Conservation (phyloP, 371 early-diverging fungal species). For the Cokeromyces recurvatus region DNA sequence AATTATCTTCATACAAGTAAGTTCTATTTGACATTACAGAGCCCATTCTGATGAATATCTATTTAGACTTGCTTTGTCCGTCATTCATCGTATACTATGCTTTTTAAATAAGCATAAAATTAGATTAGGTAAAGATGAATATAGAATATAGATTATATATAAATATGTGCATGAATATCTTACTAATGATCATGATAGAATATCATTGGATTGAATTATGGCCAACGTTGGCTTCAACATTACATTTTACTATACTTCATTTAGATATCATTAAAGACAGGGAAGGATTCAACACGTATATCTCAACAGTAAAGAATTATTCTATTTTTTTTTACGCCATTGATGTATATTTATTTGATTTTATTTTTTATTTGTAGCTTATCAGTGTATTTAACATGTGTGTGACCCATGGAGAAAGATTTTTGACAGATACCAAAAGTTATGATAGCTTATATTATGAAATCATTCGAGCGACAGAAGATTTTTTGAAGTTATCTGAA, state of each 20-base stretch:
- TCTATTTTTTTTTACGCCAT: too few relatives aligned
- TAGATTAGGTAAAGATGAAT: conserved; percentile 43
- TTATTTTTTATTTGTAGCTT: too few relatives aligned
- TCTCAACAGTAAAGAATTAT: too few relatives aligned
- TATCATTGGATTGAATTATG: conserved; percentile 56
- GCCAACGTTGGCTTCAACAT: conserved; percentile 36
- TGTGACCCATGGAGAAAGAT: conserved; percentile 45
- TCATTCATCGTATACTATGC: conserved; percentile 37
- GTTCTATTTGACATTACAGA: background rate
- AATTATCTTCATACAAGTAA: conserved; percentile 48
- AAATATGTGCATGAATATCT: too few relatives aligned
- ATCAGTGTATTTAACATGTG: conserved; percentile 49
- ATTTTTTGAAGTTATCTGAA: conserved; percentile 32
- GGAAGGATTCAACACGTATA: too few relatives aligned
- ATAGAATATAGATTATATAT: too few relatives aligned
- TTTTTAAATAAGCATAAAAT: conserved; percentile 37
- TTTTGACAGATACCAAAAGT: conserved; percentile 48
- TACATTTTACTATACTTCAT: conserved; percentile 41
- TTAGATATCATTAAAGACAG: conserved; percentile 23
- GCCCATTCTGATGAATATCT: too few relatives aligned
- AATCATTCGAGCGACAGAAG: conserved; percentile 44
- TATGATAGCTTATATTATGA: conserved; percentile 53
- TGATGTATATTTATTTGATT: too few relatives aligned
- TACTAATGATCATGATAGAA: conserved; percentile 13
- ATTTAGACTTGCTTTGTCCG: conserved; percentile 36